Evolutionary conservation across 495 filamentous ascomycete genomes (phyloP), one percentile per base, ranked within the genome.

Genomic region (Penicillium tannophilum): DNA sequence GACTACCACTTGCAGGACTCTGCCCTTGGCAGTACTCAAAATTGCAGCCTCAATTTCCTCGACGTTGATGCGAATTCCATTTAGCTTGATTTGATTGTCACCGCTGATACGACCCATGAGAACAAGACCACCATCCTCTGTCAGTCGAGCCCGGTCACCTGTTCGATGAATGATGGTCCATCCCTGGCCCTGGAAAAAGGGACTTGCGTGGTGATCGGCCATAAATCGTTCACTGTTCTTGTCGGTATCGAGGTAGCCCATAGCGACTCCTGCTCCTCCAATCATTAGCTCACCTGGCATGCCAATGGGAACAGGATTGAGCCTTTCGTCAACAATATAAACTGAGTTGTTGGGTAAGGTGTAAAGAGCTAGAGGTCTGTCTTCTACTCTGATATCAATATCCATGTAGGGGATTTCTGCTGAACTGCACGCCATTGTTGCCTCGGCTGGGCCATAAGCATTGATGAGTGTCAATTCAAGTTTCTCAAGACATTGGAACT

Each of bases 51-150:
- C 81, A 6, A 85, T 68, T 12, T 86, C 83, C 14, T 69, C 51
- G 0, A 86, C 55, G 6, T 86, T 81, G 10, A 85, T 75, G 0
- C 83, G 79, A 7, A 83, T 52, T 0, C 84, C 84, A 0, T 76
- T 65, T 3, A 86, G 41, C 56, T 86, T 85, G 41, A 84, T 60
- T 59, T 82, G 78, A 6, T 72, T 78, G 55, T 80, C 78, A 35
- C 74, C 76, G 3, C 66, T 66, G 19, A 78, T 74, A 14, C 78
- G 69, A 0, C 76, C 73, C 6, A 72, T n/a, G 7, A 71, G 57
- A 11, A 71, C 47, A 10, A 81, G 50, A 1, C 62, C 51, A n/a
- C 78, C 75, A 59, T 76, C 66, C 2, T 39, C n/a, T 0, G 51
- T 59, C 8, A 75, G 42, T 10, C 31, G 24, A 6, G 68, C 69